A percentile compares a stretch with the other conserved stretches of the same genome.
Conservation (phyloP, 192 early-diverging fungal genomes). For the Polychytrium aggregatum region DNA sequence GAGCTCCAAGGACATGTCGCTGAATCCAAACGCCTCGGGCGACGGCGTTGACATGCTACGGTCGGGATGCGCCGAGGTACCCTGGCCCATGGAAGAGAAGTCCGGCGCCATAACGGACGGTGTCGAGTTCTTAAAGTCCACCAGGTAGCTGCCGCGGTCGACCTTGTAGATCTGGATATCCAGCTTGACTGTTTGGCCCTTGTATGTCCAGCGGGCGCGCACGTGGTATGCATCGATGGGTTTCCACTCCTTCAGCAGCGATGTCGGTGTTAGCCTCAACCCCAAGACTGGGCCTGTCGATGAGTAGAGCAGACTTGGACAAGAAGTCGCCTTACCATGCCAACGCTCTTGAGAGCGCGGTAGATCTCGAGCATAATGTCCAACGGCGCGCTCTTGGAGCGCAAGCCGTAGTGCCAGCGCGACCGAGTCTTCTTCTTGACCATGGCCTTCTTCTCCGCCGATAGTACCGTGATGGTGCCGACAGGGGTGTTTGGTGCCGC, state of each 20-base stretch:
- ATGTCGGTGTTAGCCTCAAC: background rate
- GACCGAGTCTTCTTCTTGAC: constrained; percentile 48
- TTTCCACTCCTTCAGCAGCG: constrained; percentile 62
- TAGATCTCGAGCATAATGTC: constrained; percentile 99
- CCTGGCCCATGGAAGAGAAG: constrained; percentile 2
- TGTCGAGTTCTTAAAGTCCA: constrained; percentile 83
- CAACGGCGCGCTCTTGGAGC: constrained; percentile 75
- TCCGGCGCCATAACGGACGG: constrained; percentile 13
- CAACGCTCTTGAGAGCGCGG: constrained; percentile 74
- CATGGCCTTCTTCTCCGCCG: too few species aligned
- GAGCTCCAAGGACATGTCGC: background rate
- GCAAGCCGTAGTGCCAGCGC: constrained; percentile 98
- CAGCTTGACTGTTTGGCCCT: constrained; percentile 60
- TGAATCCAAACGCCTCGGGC: background rate
- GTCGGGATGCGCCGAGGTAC: constrained; percentile 19
- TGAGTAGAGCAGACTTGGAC: background rate
- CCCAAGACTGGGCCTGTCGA: background rate
- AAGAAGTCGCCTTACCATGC: constrained; percentile 46
- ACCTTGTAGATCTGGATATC: constrained; percentile 93
- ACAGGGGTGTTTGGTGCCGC: too few species aligned
- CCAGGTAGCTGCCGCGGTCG: constrained; percentile 82
- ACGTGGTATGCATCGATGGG: constrained; percentile 80
- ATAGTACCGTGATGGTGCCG: too few species aligned
- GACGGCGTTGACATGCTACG: constrained; percentile 27
- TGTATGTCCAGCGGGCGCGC: constrained; percentile 2